Percentiles rank a stretch among this genome's conserved stretches.
phyloP scores from a whole-genome alignment of 2,329 filamentous ascomycete genomes.

The Exophiala sideris region DNA sequence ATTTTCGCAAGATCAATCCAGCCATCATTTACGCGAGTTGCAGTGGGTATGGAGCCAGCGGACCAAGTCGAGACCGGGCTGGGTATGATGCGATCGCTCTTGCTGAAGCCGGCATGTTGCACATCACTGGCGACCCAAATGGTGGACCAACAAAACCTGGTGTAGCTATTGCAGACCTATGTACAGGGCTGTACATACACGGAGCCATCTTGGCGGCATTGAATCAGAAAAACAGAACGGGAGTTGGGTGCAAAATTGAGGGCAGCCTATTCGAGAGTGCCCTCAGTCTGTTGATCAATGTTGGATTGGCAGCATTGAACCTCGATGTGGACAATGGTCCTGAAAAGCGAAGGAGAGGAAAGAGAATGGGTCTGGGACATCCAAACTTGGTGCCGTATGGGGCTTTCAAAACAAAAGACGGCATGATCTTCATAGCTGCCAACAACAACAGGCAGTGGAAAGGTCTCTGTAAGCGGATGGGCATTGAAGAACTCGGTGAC shows the following conservation, averaged over 20 bases:
- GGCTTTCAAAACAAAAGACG: constrained; percentile 21
- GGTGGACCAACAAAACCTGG: constrained; percentile 24
- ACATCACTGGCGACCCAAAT: constrained; percentile 23
- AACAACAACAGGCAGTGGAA: constrained; percentile 28
- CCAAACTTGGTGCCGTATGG: constrained; percentile 27
- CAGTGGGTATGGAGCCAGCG: constrained; percentile 51
- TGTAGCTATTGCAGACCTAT: constrained; percentile 25
- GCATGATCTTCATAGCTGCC: constrained; percentile 25
- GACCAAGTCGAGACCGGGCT: constrained; percentile 34
- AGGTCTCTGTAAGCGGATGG: constrained; percentile 21
- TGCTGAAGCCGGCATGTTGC: constrained; percentile 25
- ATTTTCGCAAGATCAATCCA: constrained; percentile 42
- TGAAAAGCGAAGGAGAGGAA: constrained; percentile 20
- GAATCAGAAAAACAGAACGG: constrained; percentile 20
- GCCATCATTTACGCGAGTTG: constrained; percentile 51
- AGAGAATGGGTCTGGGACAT: constrained; percentile 23
- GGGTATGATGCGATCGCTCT: constrained; percentile 27
- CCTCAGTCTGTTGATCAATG: constrained; percentile 26
- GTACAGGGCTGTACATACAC: constrained; percentile 25
- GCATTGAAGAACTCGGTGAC: constrained; percentile 12
- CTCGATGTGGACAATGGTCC: constrained; percentile 20
- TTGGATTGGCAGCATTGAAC: constrained; percentile 26
- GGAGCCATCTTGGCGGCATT: constrained; percentile 27
- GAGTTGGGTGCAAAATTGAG: constrained; percentile 22
- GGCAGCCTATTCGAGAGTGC: constrained; percentile 30